Percentiles rank a stretch among this genome's conserved stretches.
Conservation (phyloP, 169 alveolate species). For the Plasmodium chabaudi region DNA sequence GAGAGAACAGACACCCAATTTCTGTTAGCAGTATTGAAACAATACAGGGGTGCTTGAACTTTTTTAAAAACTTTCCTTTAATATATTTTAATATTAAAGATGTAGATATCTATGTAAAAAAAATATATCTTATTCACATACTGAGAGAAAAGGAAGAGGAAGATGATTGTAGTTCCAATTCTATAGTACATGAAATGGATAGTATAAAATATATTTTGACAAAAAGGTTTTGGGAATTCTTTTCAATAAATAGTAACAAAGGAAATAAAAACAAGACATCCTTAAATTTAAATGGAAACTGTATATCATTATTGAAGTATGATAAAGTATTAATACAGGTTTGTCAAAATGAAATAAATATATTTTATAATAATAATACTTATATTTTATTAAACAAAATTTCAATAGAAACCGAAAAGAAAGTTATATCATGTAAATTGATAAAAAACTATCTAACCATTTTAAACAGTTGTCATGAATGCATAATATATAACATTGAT, state of each 20-base stretch:
- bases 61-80: slow-evolving; percentile 24
- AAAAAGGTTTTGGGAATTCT: slow-evolving; percentile 7
- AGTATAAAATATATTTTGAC: neutral
- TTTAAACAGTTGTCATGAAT: slow-evolving; percentile 8
- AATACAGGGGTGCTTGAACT: neutral
- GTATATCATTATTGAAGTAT: slow-evolving; percentile 7
- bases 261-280: neutral
- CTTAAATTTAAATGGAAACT: slow-evolving; percentile 16
- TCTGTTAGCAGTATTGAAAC: neutral
- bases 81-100: slow-evolving; percentile 17
- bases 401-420: neutral
- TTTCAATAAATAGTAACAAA: neutral
- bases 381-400: slow-evolving; percentile 14
- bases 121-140: neutral
- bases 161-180: neutral
- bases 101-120: slow-evolving; percentile 14
- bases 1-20: neutral
- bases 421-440: slow-evolving; percentile 10
- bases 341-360: slow-evolving; percentile 32
- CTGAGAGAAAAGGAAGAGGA: neutral
- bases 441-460: slow-evolving; percentile 10
- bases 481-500: slow-evolving; percentile 14
- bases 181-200: neutral
- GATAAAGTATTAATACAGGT: slow-evolving; percentile 22
- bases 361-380: slow-evolving; percentile 21